phyloP scores from a whole-genome alignment of 805 yeast species.

The Candida adriatica region DNA sequence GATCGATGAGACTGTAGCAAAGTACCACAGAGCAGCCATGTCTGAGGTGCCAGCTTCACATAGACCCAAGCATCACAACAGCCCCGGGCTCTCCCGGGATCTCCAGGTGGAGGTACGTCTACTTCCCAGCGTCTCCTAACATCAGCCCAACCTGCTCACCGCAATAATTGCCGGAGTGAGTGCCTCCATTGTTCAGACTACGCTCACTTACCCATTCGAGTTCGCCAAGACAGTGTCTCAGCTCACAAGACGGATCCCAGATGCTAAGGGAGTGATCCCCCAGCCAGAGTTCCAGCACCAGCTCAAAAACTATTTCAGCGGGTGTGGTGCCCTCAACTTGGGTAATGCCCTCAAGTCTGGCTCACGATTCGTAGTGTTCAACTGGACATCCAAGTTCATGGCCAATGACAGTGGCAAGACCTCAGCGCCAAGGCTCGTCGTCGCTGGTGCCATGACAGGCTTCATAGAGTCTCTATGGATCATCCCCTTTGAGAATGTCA shows the following conservation, averaged over 20 bases:
- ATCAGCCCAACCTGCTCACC: slow-evolving; percentile 39
- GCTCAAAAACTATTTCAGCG: slow-evolving; percentile 37
- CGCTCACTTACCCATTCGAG: slow-evolving; percentile 66
- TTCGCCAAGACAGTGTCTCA: slow-evolving; percentile 61
- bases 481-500: slow-evolving; percentile 86
- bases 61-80: too few relatives aligned
- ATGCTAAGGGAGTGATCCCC: slow-evolving; percentile 22
- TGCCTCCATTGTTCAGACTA: slow-evolving; percentile 58
- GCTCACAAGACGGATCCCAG: slow-evolving; percentile 38
- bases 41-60: too few relatives aligned
- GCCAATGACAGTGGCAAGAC: slow-evolving; percentile 52
- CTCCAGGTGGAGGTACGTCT: slow-evolving; percentile 15
- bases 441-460: slow-evolving; percentile 84
- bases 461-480: slow-evolving; percentile 73
- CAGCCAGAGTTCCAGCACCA: slow-evolving; percentile 23
- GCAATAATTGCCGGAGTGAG: slow-evolving; percentile 55
- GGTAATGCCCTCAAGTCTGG: slow-evolving; percentile 73
- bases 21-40: too few relatives aligned
- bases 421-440: slow-evolving; percentile 72
- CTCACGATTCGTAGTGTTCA: slow-evolving; percentile 68
- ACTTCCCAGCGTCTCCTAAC: slow-evolving; percentile 1
- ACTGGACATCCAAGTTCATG: slow-evolving; percentile 65
- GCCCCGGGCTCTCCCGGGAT: slow-evolving; percentile 12
- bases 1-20: too few relatives aligned
- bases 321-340: slow-evolving; percentile 67